These are phyloP conservation scores for Cladophialophora bantiana DNA, from an alignment of 2,329 filamentous ascomycete species.

Conservation along the genomic window DNA sequence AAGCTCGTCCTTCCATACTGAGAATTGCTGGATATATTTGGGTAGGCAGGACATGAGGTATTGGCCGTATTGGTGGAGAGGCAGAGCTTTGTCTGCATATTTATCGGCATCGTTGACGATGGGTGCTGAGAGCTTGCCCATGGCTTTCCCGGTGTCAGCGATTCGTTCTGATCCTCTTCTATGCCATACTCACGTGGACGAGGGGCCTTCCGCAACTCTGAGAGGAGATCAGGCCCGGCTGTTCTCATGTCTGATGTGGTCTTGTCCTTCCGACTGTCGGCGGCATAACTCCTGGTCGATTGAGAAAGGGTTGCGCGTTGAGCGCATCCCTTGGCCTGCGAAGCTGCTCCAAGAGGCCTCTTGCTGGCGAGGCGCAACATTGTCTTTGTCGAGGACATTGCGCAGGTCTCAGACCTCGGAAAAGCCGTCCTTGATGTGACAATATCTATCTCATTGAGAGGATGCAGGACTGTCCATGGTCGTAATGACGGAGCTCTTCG, in stretches of 20 bases:
- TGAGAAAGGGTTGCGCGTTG: constrained; percentile 44
- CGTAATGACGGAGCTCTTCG: constrained; percentile 16
- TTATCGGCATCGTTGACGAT: constrained; percentile 93
- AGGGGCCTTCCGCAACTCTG: constrained; percentile 71
- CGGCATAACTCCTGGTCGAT: constrained; percentile 35
- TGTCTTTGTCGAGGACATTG: constrained; percentile 55
- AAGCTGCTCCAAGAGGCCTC: constrained; percentile 48
- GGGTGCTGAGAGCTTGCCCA: constrained; percentile 74
- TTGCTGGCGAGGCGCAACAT: constrained; percentile 53
- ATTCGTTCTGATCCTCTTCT: constrained; percentile 12
- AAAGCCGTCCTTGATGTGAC: neutral
- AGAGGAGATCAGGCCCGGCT: constrained; percentile 64
- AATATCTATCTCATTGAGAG: neutral
- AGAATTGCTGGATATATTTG: constrained; percentile 99
- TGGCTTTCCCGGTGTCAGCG: constrained; percentile 45
- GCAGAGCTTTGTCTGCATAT: constrained; percentile 83
- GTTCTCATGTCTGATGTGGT: constrained; percentile 31
- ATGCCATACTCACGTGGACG: constrained; percentile 53
- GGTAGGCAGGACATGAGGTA: constrained; percentile 97
- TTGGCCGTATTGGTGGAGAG: constrained; percentile 91
- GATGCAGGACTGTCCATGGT: neutral
- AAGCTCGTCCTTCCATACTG: constrained; percentile 99
- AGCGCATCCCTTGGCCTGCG: constrained; percentile 45
- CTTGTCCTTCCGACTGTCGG: constrained; percentile 25
- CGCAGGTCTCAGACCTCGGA: constrained; percentile 1